Evolutionary conservation across 768 basidiomycete species (phyloP).

Genomic region (Suillus lakei): DNA sequence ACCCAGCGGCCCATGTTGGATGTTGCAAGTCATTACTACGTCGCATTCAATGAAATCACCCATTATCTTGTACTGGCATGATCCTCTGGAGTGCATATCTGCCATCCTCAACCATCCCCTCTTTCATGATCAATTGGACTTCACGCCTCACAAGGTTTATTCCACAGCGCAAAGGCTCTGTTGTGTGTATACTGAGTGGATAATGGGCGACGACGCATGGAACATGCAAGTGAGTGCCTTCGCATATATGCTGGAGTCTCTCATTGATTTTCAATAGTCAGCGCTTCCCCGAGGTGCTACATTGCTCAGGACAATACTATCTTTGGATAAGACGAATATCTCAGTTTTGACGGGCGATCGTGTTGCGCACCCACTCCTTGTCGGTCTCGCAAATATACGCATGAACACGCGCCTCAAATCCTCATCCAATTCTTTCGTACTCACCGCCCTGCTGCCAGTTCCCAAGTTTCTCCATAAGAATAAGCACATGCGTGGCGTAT

Average conservation of each 20-base stretch:
- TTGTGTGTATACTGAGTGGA: slow-evolving; percentile 24
- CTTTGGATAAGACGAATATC: slow-evolving; percentile 40
- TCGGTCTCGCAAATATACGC: slow-evolving; percentile 36
- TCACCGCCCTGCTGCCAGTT: slow-evolving; percentile 22
- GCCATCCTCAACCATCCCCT: slow-evolving; percentile 26
- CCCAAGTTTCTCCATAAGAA: slow-evolving; percentile 22
- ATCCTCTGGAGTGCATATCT: slow-evolving; percentile 29
- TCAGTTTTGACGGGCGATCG: slow-evolving; percentile 34
- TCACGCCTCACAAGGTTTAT: slow-evolving; percentile 22
- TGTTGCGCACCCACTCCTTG: slow-evolving; percentile 34
- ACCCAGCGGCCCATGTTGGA: slow-evolving; percentile 28
- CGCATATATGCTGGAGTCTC: background rate
- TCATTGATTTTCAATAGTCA: slow-evolving; percentile 7
- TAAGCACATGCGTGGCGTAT: slow-evolving; percentile 18
- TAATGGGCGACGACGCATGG: slow-evolving; percentile 23
- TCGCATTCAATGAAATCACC: slow-evolving; percentile 23
- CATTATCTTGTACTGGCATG: slow-evolving; percentile 26
- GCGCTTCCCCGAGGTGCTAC: slow-evolving; percentile 21
- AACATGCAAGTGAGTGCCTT: slow-evolving; percentile 11
- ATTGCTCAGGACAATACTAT: slow-evolving; percentile 28
- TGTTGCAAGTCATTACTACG: slow-evolving; percentile 11
- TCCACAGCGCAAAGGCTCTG: slow-evolving; percentile 6
- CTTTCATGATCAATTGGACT: slow-evolving; percentile 21
- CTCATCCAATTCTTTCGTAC: slow-evolving; percentile 24
- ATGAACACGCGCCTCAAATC: slow-evolving; percentile 32